Evolutionary conservation across 2,329 filamentous ascomycete genomes (phyloP).

Genomic region (Dissoconium aciculare): DNA sequence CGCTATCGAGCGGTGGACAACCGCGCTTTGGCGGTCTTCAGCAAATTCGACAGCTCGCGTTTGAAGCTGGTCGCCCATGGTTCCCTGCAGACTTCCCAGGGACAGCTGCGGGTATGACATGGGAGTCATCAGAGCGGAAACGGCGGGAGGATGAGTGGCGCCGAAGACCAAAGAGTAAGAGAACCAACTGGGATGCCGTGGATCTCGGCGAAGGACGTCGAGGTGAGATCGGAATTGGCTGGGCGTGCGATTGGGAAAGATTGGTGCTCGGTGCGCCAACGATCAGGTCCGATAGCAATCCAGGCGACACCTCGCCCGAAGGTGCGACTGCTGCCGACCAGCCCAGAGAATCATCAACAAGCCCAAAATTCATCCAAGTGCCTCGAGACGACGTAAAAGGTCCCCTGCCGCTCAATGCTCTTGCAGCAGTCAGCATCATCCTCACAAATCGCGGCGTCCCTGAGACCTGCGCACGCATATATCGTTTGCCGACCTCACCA

Average conservation of each 20-base stretch:
- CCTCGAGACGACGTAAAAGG: slow-evolving; percentile 11
- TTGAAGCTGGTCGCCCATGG: slow-evolving; percentile 64
- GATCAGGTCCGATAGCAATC: no score
- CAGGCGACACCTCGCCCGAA: no score
- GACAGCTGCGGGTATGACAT: slow-evolving; percentile 61
- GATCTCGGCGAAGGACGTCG: slow-evolving; percentile 58
- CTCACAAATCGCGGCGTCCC: slow-evolving; percentile 58
- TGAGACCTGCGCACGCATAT: slow-evolving; percentile 61
- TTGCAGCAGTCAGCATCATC: slow-evolving; percentile 51
- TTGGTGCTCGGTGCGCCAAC: slow-evolving; percentile 34
- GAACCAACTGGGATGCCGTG: slow-evolving; percentile 58
- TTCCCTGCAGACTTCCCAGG: slow-evolving; percentile 77
- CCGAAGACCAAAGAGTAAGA: slow-evolving; percentile 65
- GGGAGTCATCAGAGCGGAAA: slow-evolving; percentile 54
- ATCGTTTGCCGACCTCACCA: slow-evolving; percentile 52
- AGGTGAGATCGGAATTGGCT: slow-evolving; percentile 70
- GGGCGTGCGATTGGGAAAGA: slow-evolving; percentile 68
- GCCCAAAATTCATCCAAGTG: slow-evolving; percentile 15
- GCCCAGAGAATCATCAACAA: not conserved
- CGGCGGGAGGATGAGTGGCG: slow-evolving; percentile 53
- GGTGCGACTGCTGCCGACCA: not conserved
- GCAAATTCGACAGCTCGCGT: slow-evolving; percentile 64
- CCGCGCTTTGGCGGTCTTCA: slow-evolving; percentile 69
- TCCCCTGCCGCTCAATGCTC: slow-evolving; percentile 21
- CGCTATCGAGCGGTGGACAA: slow-evolving; percentile 63